A percentile compares a stretch with the other conserved stretches of the same genome.
phyloP scores from a whole-genome alignment of 1,139 yeast species.

The Scheffersomyces titani region DNA sequence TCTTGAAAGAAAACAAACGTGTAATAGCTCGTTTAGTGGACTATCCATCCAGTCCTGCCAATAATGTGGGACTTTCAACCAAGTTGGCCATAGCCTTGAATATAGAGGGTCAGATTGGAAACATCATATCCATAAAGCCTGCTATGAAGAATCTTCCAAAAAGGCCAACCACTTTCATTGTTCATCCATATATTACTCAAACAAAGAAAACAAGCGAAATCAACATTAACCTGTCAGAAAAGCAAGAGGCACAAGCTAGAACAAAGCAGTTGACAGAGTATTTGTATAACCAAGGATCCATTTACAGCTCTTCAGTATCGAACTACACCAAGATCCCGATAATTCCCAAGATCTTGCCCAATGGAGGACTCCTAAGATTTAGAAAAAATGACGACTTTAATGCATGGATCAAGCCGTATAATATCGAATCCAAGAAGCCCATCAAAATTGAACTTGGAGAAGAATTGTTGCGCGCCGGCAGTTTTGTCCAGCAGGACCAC shows the following conservation, averaged over 20 bases:
- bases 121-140: slow-evolving; percentile 54
- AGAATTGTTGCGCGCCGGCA: slow-evolving; percentile 52
- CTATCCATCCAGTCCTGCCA: slow-evolving; percentile 35
- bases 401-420: slow-evolving; percentile 47
- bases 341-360: slow-evolving; percentile 47
- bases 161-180: slow-evolving; percentile 41
- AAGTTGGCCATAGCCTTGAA: slow-evolving; percentile 62
- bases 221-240: slow-evolving; percentile 27
- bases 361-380: slow-evolving; percentile 65
- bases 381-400: slow-evolving; percentile 43
- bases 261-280: slow-evolving; percentile 16
- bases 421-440: slow-evolving; percentile 23
- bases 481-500: slow-evolving; percentile 38
- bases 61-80: slow-evolving; percentile 57
- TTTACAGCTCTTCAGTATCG: slow-evolving; percentile 27
- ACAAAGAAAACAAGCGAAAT: slow-evolving; percentile 32
- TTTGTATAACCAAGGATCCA: slow-evolving; percentile 28
- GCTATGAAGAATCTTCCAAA: slow-evolving; percentile 42
- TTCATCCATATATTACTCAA: slow-evolving; percentile 60
- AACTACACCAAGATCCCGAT: slow-evolving; percentile 53
- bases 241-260: slow-evolving; percentile 28
- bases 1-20: slow-evolving; percentile 40
- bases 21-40: slow-evolving; percentile 58
- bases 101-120: slow-evolving; percentile 52
- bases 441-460: slow-evolving; percentile 52